Evolutionary conservation across 257 asterid genomes (phyloP).

Genomic region (Linderniella brevidens): DNA sequence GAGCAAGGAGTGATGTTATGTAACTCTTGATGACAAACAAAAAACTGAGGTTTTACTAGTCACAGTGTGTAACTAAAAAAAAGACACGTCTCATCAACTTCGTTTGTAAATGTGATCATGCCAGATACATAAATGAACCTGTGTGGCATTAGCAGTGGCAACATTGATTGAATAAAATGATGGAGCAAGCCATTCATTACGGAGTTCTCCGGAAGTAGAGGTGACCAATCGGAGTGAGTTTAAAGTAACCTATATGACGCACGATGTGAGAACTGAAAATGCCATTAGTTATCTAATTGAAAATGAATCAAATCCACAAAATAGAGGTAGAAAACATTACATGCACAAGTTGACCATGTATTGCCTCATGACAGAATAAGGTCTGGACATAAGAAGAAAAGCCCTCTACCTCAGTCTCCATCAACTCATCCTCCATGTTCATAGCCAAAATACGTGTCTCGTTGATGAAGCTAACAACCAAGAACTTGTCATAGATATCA

Average conservation of each 20-base stretch:
- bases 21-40: too few species aligned
- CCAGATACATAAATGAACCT: slow-evolving; percentile 19
- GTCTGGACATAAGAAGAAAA: slow-evolving; percentile 56
- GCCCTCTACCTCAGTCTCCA: slow-evolving; percentile 78
- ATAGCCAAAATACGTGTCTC: slow-evolving; percentile 73
- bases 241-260: slow-evolving; percentile 42
- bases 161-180: slow-evolving; percentile 52
- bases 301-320: not conserved
- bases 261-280: too few species aligned
- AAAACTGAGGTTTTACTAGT: too few species aligned
- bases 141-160: slow-evolving; percentile 74
- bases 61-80: too few species aligned
- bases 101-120: too few species aligned
- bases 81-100: too few species aligned
- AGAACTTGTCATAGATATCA: slow-evolving; percentile 55
- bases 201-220: slow-evolving; percentile 49
- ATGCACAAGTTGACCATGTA: slow-evolving; percentile 61
- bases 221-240: slow-evolving; percentile 53
- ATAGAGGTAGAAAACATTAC: slow-evolving; percentile 11
- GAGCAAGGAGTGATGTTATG: too few species aligned
- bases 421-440: slow-evolving; percentile 72
- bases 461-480: slow-evolving; percentile 69
- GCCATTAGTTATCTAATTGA: slow-evolving; percentile 1
- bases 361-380: slow-evolving; percentile 67
- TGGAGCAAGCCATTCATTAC: slow-evolving; percentile 60